Evolutionary conservation across 208 protist species (phyloP).

Genomic region (Paratrypanosoma confusum): DNA sequence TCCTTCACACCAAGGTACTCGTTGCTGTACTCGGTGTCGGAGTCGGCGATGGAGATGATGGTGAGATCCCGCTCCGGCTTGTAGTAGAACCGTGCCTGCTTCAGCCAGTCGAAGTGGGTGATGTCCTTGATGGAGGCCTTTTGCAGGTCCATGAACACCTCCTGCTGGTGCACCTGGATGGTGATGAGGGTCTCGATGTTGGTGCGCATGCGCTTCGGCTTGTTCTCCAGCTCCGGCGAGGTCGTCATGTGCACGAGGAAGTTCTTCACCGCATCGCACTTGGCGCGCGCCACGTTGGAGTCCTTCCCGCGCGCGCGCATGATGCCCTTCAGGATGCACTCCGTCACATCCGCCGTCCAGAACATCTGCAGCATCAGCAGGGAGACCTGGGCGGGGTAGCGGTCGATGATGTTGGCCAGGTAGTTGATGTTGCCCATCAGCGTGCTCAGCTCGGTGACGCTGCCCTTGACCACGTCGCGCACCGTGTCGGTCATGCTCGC

Average conservation of each 20-base stretch:
- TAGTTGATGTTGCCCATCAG: constrained; percentile 77
- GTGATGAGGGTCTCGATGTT: constrained; percentile 94
- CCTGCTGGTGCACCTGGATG: constrained; percentile 93
- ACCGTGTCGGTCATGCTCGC: constrained; percentile 88
- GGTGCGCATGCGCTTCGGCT: constrained; percentile 83
- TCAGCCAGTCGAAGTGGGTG: constrained; percentile 91
- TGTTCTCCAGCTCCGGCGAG: constrained; percentile 74
- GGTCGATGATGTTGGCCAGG: constrained; percentile 87
- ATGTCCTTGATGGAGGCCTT: constrained; percentile 79
- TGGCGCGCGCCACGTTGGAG: constrained; percentile 52
- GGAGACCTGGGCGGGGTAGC: constrained; percentile 92
- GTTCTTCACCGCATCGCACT: constrained; percentile 86
- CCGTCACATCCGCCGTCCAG: constrained; percentile 93
- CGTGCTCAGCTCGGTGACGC: constrained; percentile 78
- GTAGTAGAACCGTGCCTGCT: constrained; percentile 93
- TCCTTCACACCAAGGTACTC: constrained; percentile 94
- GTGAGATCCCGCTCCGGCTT: constrained; percentile 82
- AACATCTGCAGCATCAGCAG: constrained; percentile 94
- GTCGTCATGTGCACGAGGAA: constrained; percentile 87
- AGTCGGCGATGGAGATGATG: constrained; percentile 89
- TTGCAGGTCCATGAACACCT: constrained; percentile 89
- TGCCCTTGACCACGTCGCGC: constrained; percentile 80
- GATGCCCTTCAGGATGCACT: constrained; percentile 82
- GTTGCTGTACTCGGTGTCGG: constrained; percentile 92
- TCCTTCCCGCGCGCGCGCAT: constrained; percentile 74